These are phyloP conservation scores for Gomphus sp. DNA, from an alignment of 1,284 basidiomycete species.

Conservation along the genomic window DNA sequence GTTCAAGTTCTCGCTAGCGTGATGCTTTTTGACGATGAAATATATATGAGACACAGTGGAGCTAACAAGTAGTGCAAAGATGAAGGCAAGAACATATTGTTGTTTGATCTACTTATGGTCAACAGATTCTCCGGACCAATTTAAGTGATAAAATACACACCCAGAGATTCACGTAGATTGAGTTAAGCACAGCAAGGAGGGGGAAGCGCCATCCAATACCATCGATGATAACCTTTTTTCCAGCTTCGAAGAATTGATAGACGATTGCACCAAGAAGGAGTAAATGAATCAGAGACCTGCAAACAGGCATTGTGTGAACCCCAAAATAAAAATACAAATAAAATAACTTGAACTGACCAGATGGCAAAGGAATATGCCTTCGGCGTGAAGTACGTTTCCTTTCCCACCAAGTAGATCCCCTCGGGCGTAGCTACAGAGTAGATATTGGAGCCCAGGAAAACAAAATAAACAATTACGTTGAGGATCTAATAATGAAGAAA, in stretches of 20 bases:
- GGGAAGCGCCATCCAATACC: slow-evolving; percentile 87
- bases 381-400: slow-evolving; percentile 85
- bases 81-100: slow-evolving; percentile 44
- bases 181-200: slow-evolving; percentile 74
- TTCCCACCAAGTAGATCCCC: slow-evolving; percentile 58
- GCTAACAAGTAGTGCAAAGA: slow-evolving; percentile 80
- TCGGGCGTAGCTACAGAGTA: slow-evolving; percentile 73
- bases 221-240: slow-evolving; percentile 76
- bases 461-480: slow-evolving; percentile 71
- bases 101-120: slow-evolving; percentile 6
- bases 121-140: not conserved
- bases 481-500: slow-evolving; percentile 37
- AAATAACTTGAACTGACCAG: slow-evolving; percentile 44
- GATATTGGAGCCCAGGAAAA: slow-evolving; percentile 83
- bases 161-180: slow-evolving; percentile 81
- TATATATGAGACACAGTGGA: slow-evolving; percentile 85
- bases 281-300: slow-evolving; percentile 37
- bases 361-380: slow-evolving; percentile 82
- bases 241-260: slow-evolving; percentile 82
- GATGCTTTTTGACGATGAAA: slow-evolving; percentile 83
- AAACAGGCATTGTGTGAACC: too few species aligned
- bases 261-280: slow-evolving; percentile 81
- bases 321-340: not conserved
- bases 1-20: slow-evolving; percentile 50
- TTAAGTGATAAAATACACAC: slow-evolving; percentile 19